Conservation (phyloP, 2,329 filamentous ascomycete genomes). For the Aspergillus brasiliensis region DNA sequence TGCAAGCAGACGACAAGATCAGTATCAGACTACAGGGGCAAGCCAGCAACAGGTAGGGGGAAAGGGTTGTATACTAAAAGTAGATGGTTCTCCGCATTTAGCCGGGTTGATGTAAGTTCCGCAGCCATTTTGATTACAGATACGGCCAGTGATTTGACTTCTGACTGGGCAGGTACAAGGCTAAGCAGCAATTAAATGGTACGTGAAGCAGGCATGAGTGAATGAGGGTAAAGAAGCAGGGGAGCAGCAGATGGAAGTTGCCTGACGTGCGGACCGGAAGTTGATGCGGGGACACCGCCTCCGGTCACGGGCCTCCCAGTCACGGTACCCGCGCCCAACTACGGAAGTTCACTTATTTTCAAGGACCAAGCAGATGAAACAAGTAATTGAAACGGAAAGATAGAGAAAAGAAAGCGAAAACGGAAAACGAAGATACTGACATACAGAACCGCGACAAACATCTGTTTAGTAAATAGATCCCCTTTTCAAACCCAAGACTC, state of each 20-base stretch:
- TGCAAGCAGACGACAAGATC: slow-evolving; percentile 35
- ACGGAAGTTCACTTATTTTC: background rate
- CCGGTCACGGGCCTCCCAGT: slow-evolving; percentile 4
- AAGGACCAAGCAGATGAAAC: slow-evolving; percentile 2
- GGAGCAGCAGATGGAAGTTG: background rate
- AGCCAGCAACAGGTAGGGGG: slow-evolving; percentile 8
- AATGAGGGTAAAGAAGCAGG: background rate
- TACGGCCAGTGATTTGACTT: background rate
- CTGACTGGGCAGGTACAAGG: background rate
- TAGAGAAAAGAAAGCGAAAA: no score
- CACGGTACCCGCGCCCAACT: background rate
- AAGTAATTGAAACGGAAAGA: slow-evolving; percentile 6
- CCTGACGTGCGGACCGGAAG: background rate
- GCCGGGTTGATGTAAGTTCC: slow-evolving; percentile 50
- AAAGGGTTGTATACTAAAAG: slow-evolving; percentile 43
- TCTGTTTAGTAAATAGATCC: slow-evolving; percentile 33
- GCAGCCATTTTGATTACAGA: slow-evolving; percentile 37
- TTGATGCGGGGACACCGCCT: slow-evolving; percentile 11
- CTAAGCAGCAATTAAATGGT: background rate
- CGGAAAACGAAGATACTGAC: background rate
- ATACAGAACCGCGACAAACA: slow-evolving; percentile 19
- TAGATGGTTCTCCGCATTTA: slow-evolving; percentile 53
- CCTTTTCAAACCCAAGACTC: slow-evolving; percentile 46
- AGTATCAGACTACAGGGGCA: slow-evolving; percentile 1
- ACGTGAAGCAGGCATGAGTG: background rate